Conservation (phyloP, 169 alveolate genomes). For the Theileria parva region DNA sequence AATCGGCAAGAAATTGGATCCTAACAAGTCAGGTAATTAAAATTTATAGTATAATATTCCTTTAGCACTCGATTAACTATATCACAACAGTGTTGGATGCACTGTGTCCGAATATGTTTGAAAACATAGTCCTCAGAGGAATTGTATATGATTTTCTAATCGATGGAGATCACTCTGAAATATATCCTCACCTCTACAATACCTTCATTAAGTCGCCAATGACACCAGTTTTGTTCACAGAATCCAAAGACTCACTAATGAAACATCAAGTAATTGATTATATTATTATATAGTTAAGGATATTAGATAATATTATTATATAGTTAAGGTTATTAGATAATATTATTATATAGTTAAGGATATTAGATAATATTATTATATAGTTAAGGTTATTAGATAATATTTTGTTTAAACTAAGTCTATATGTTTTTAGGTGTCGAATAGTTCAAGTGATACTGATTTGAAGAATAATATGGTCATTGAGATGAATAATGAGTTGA, state of each 20-base stretch:
- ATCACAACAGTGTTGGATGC: conserved; percentile 5
- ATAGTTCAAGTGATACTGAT: not conserved
- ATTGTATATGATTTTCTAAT: conserved; percentile 11
- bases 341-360: not conserved
- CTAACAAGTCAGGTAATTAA: conserved; percentile 25
- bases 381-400: not conserved
- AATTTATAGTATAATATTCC: not conserved
- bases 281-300: not conserved
- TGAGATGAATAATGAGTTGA: not conserved
- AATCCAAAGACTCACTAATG: conserved; percentile 13
- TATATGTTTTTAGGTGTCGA: too few species aligned
- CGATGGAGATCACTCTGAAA: not conserved
- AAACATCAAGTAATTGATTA: not conserved
- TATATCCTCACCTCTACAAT: not conserved
- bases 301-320: not conserved
- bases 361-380: not conserved
- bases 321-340: not conserved
- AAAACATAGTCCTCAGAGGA: not conserved
- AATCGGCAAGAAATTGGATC: conserved; percentile 23
- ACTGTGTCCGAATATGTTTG: conserved; percentile 12
- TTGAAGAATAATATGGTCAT: not conserved
- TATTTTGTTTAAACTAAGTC: too few species aligned
- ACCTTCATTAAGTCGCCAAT: conserved; percentile 40
- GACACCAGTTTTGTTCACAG: conserved; percentile 22
- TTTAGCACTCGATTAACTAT: conserved; percentile 10